These are phyloP conservation scores for Candida orba DNA, from an alignment of 805 yeast genomes.

Conservation along the genomic window DNA sequence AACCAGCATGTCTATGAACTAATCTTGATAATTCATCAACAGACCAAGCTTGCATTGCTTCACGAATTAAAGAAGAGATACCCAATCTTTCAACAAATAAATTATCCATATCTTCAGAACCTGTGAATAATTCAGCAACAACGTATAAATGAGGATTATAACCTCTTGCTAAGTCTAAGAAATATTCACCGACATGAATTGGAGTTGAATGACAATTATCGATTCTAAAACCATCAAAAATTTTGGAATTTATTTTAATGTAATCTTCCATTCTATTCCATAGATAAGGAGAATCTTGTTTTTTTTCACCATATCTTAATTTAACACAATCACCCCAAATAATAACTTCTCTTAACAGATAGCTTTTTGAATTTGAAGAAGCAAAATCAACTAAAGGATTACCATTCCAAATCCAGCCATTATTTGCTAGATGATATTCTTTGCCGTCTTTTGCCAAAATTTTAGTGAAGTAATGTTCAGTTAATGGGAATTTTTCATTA, in stretches of 20 bases:
- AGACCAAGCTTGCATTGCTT: slow-evolving; percentile 95
- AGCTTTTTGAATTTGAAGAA: slow-evolving; percentile 67
- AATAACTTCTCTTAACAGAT: slow-evolving; percentile 84
- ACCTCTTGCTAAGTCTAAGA: slow-evolving; percentile 80
- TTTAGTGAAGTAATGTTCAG: slow-evolving; percentile 85
- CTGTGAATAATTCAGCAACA: slow-evolving; percentile 91
- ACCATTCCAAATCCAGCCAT: slow-evolving; percentile 99
- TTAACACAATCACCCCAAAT: slow-evolving; percentile 98
- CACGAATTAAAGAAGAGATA: slow-evolving; percentile 82
- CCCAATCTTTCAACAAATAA: slow-evolving; percentile 88
- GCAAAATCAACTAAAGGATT: slow-evolving; percentile 94
- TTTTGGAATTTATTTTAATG: slow-evolving; percentile 58
- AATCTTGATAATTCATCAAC: slow-evolving; percentile 79
- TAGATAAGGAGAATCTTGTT: slow-evolving; percentile 78
- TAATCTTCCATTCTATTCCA: slow-evolving; percentile 88
- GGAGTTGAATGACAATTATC: slow-evolving; percentile 98
- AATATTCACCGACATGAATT: slow-evolving; percentile 82
- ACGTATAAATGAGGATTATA: slow-evolving; percentile 83
- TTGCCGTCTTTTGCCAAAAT: slow-evolving; percentile 46
- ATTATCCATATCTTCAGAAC: slow-evolving; percentile 86
- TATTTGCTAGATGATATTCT: slow-evolving; percentile 75
- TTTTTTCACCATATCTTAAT: slow-evolving; percentile 71
- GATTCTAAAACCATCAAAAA: slow-evolving; percentile 83
- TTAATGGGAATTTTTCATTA: slow-evolving; percentile 49
- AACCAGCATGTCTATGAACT: slow-evolving; percentile 89